Base-by-base conservation (phyloP, 2,329 filamentous ascomycete genomes). In the Gnomoniopsis smithogilvyi region DNA sequence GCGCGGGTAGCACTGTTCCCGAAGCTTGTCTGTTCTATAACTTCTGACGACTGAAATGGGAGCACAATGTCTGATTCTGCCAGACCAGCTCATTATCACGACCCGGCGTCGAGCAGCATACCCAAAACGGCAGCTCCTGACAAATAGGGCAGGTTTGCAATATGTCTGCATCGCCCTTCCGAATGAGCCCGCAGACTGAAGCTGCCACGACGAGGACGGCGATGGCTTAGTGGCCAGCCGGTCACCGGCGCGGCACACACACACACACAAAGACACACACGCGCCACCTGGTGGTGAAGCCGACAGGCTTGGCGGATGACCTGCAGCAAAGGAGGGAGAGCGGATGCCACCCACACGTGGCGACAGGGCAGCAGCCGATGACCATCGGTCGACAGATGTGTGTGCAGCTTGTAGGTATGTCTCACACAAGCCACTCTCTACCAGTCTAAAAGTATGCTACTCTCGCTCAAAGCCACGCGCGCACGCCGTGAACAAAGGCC, bases 281-380 rank as follows among this genome's bases (percentile, higher is more conserved):
- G 22, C 49, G 34, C 17, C 11, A 22, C 34, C 17, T n/a, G 30
- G 14, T 15, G 33, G 33, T 15, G 49, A 21, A n/a, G 19, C 33
- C 19, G 12, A 34, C 34, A 51, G 17, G n/a, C 43, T 38, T 54
- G 51, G 38, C 51, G 38, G 38, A 46, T 54, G 51, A 54, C 22
- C 51, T 34, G 46, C 21, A 26, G 34, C 19, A 43, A 22, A 33
- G 38, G 21, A 24, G 33, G 19, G 21, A 30, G 15, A 45, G 34
- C 51, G 36, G 51, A 53, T 53, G 51, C 38, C 51, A 53, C 51
- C 51, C 51, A 53, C 36, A 41, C 51, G 26, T 30, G 26, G 26
- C 26, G 26, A 30, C 26, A 30, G 26, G 26, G 26, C 26, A 8
- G 8, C 26, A 30, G 26, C 26, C 26, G 26, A 30, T 30, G 26